Evolutionary conservation across 129 eudicot genomes (phyloP), one percentile per base, ranked within the genome.

Genomic region (Artemisia tridentata): DNA sequence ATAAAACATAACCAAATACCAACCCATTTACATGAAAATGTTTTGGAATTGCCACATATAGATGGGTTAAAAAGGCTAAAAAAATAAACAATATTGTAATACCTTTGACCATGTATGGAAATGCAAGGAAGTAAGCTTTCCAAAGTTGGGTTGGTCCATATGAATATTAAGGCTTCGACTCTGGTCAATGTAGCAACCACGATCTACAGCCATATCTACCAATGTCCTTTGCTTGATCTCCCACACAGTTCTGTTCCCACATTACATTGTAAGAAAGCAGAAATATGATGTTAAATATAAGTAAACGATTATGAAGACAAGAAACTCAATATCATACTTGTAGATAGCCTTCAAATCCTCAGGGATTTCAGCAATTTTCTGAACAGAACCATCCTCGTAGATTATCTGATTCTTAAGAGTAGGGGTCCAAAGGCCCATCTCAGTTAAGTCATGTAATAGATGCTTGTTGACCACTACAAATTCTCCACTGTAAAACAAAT

Each of bases 391-490:
- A 77, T 82, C 71, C 64, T 90, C 99, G 63, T 87, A 79, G 7
- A 93, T 82, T 0, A 93, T 93, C 87, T 82, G 81, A 77, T 93
- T 93, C 89, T 93, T 93, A 19, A 93, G 77, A 57, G 84, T 61
- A 18, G 97, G 93, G 43, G 93, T 80, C 99, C 97, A 93, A 21
- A 93, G 82, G 18, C 99, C 99, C 96, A 88, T 87, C 76, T 90
- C 99, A 12, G 96, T 93, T 67, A 93, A 71, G 82, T 93, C 99
- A 77, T 89, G 79, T 51, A 93, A 83, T 66, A 93, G 81, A 83
- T 93, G 99, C 62, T 93, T 93, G 87, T 93, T 93, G 57, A 93
- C 97, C 79, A 93, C 99, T 21, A 93, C 99, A 80, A 93, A 93
- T 75, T 93, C 97, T 66, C 99, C 99, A 75, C 99, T 93, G 97